Base-by-base conservation (phyloP, 768 basidiomycete species). In the Tricholoma matsutake region DNA sequence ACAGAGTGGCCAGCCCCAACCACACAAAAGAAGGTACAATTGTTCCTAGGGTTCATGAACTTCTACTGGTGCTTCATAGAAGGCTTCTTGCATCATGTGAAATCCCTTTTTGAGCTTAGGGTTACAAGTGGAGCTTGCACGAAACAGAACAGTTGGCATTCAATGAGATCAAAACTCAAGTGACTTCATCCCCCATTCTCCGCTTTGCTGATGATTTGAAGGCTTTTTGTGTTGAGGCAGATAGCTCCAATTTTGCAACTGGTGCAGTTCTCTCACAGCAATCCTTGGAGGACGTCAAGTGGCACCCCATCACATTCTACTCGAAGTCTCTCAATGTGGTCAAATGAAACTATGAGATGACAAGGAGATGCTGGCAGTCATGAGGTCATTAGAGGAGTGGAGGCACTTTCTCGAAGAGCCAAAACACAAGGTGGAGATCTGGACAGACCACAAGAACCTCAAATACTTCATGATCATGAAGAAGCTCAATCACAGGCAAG, bases 311-410 rank as follows among this genome's bases (percentile, higher is more conserved):
- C 2, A 75, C 74, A 0, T 83, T 72, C 61, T 63, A 69, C 20
- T 79, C 76, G 47, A 62, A 41, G 43, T 72, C 57, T 14, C 61
- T 74, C 18, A 68, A 62, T 43, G n/a, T 65, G 0, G 66, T 77
- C 0, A 75, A 86, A 64, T 34, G 67, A 1, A 84, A 83, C 65
- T 84, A 85, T 62, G 68, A 80, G 6, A 83, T 62, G 76, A 86
- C 60, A 79, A 80, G 65, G 82, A 84, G n/a, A n/a, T n/a, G n/a
- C n/a, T n/a, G n/a, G n/a, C n/a, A n/a, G n/a, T n/a, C n/a, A n/a
- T n/a, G n/a, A n/a, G n/a, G n/a, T n/a, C n/a, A n/a, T n/a, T n/a
- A n/a, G n/a, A n/a, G n/a, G n/a, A n/a, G n/a, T n/a, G n/a, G n/a
- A n/a, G n/a, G n/a, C n/a, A n/a, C n/a, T n/a, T n/a, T n/a, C n/a